phyloP scores from a whole-genome alignment of 1,139 yeast genomes.

The Blastobotrys serpentis region DNA sequence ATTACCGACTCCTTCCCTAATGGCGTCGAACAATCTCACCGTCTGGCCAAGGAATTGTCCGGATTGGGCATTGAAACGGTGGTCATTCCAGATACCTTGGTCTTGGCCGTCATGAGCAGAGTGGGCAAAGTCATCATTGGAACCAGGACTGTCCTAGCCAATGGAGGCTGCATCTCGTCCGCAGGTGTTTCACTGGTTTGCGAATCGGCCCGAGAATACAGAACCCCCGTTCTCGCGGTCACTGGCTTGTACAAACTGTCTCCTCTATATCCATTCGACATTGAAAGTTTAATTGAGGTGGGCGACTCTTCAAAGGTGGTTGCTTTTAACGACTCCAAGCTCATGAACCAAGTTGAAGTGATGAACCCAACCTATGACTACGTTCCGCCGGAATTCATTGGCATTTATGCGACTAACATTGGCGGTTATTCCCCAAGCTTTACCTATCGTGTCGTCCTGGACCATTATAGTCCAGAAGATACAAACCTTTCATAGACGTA shows the following conservation, averaged over 20 bases:
- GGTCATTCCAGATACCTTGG: constrained; percentile 88
- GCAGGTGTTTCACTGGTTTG: constrained; percentile 93
- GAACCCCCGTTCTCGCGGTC: constrained; percentile 93
- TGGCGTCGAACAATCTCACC: constrained; percentile 70
- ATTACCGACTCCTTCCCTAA: constrained; percentile 94
- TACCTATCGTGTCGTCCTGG: constrained; percentile 91
- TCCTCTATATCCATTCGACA: constrained; percentile 90
- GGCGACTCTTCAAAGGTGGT: constrained; percentile 89
- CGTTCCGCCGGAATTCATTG: constrained; percentile 90
- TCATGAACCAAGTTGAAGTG: constrained; percentile 73
- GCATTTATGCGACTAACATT: constrained; percentile 87
- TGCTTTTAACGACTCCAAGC: constrained; percentile 60
- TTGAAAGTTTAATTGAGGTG: constrained; percentile 84
- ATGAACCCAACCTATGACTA: constrained; percentile 92
- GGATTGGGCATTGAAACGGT: constrained; percentile 87
- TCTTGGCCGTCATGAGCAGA: constrained; percentile 93
- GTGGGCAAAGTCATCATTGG: constrained; percentile 96
- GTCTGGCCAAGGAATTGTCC: constrained; percentile 75
- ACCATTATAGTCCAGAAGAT: constrained; percentile 86
- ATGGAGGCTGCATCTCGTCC: constrained; percentile 89
- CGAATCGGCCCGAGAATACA: constrained; percentile 92
- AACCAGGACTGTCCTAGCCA: constrained; percentile 87
- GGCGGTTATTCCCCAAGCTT: constrained; percentile 98
- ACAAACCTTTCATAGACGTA: constrained; percentile 4
- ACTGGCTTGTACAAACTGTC: constrained; percentile 92